These are phyloP conservation scores for Pluteus cervinus DNA, from an alignment of 768 basidiomycete species.

Conservation along the genomic window DNA sequence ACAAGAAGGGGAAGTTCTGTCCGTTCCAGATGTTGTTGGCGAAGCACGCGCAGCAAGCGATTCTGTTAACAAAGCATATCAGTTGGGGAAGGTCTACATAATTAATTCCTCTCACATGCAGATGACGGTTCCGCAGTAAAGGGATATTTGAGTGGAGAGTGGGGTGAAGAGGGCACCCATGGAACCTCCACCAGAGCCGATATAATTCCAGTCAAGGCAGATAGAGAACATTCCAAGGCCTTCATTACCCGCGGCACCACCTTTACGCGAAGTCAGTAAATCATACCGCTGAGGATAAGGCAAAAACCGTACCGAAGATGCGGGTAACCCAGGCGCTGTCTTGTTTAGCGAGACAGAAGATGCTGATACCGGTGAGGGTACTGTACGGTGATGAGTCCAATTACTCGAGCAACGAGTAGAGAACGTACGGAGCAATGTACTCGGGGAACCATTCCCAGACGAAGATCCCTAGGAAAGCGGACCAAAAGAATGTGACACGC, in stretches of 20 bases:
- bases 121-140: constrained; percentile 41
- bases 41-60: constrained; percentile 38
- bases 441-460: constrained; percentile 54
- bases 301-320: constrained; percentile 39
- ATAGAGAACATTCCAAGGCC: constrained; percentile 55
- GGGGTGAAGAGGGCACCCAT: constrained; percentile 46
- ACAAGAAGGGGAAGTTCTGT: constrained; percentile 55
- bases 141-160: constrained; percentile 45
- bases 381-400: constrained; percentile 11
- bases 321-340: constrained; percentile 44
- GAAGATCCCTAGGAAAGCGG: constrained; percentile 45
- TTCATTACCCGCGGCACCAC: constrained; percentile 56
- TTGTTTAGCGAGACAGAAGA: constrained; percentile 49
- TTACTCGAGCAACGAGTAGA: constrained; percentile 19
- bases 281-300: background rate
- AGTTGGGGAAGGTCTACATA: constrained; percentile 3
- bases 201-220: constrained; percentile 59
- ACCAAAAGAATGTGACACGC: constrained; percentile 55
- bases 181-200: constrained; percentile 39
- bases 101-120: constrained; percentile 37
- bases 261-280: constrained; percentile 11
- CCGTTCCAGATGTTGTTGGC: constrained; percentile 50
- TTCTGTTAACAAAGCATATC: constrained; percentile 15
- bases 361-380: constrained; percentile 54
- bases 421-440: constrained; percentile 34